A percentile compares a stretch with the other conserved stretches of the same genome.
Evolutionary conservation across 345 rosid genomes (phyloP).

Genomic region (Sisymbrium altissimum): DNA sequence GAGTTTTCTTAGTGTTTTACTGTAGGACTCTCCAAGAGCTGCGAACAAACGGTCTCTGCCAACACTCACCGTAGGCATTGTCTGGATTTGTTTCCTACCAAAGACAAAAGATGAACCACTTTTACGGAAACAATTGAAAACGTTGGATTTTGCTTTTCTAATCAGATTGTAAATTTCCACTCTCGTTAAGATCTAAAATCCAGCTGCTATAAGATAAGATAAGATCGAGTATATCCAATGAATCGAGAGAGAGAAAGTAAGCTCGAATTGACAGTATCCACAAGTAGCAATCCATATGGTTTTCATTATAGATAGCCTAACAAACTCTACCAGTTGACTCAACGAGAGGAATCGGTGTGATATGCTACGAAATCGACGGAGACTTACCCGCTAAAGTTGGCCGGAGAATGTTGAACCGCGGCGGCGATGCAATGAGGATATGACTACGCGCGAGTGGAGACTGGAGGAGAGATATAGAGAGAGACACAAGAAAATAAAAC

Average conservation of each 20-base stretch:
- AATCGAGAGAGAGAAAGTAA: background rate
- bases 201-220: background rate
- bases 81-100: background rate
- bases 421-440: background rate
- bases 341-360: background rate
- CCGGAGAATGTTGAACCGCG: background rate
- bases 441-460: background rate
- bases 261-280: background rate
- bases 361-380: background rate
- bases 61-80: conserved; percentile 80
- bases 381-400: background rate
- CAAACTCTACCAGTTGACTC: background rate
- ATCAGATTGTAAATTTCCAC: background rate
- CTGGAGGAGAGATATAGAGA: background rate
- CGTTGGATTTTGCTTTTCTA: background rate
- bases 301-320: background rate
- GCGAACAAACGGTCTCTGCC: conserved; percentile 74
- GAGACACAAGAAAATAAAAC: background rate
- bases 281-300: background rate
- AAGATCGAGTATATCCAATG: background rate
- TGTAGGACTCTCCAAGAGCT: conserved; percentile 62
- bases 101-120: background rate
- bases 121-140: background rate
- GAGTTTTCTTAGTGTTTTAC: conserved; percentile 33
- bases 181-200: background rate